Base-by-base conservation (phyloP, 2,329 filamentous ascomycete genomes). In the Gremmenia infestans region DNA sequence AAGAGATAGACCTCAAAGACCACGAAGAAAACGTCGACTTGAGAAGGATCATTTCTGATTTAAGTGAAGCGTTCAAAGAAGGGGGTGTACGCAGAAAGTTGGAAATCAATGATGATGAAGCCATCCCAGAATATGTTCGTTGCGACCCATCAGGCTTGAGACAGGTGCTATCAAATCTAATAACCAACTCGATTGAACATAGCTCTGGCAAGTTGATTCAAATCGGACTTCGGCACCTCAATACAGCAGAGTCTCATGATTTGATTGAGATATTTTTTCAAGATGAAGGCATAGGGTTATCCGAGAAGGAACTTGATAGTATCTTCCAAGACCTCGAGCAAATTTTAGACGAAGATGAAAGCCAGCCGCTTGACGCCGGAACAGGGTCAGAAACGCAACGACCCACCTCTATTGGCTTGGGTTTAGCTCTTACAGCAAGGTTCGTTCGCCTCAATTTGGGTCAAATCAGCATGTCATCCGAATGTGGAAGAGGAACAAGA, bases 1-100 rank as follows among this genome's bases (percentile, higher is more conserved):
- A 95, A 69, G 87, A 91, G 8, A 46, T 55, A 6, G 54, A 59
- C 14, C 56, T 60, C 22, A 39, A 61, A 42, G 50, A 52, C 23
- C 55, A 61, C 15, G 61, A 61, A 25, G 59, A 63, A 23, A 57
- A 61, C 36, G 50, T 63, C 1, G 54, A 63, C 39, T 48, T 63
- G 23, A 61, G 37, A 43, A 28, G 32, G 11, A 53, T 61, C 48
- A 42, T 60, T 46, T 45, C 48, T 8, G 59, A 61, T 23, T 46
- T 63, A 15, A 55, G 60, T 14, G 19, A 47, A 4, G 58, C 54
- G 12, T 61, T 60, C 25, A 52, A 57, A 43, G 54, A 57, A 15
- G 56, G 55, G 19, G 37, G 48, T 2, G 19, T 11, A 15, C 36
- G 55, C 7, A 56, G 54, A 49, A 48, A 50, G 5, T n/a, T 63